These are phyloP conservation scores for Fusarium citri DNA, from an alignment of 2,329 filamentous ascomycete genomes.

Conservation along the genomic window DNA sequence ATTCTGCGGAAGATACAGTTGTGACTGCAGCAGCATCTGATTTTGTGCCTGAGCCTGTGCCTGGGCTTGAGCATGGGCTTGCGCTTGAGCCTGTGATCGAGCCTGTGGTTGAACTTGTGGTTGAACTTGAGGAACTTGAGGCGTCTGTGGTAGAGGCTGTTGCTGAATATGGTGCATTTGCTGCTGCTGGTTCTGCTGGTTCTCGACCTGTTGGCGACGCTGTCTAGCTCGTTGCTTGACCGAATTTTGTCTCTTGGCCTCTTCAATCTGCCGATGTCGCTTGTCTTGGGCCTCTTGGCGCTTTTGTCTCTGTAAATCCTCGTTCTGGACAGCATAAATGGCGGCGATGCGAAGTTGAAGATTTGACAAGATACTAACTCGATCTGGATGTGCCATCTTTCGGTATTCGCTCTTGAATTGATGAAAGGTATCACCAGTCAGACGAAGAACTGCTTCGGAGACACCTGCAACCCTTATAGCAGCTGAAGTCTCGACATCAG, in stretches of 20 bases:
- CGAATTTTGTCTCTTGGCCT: conserved; percentile 45
- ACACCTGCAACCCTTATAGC: conserved; percentile 56
- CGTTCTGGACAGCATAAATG: conserved; percentile 59
- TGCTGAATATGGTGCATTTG: conserved; percentile 44
- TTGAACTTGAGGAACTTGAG: conserved; percentile 27
- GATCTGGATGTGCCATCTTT: conserved; percentile 56
- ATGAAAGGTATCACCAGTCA: conserved; percentile 59
- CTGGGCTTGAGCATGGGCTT: conserved; percentile 45
- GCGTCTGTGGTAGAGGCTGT: conserved; percentile 40
- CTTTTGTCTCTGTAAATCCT: conserved; percentile 56
- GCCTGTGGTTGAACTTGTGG: conserved; percentile 20
- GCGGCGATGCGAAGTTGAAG: conserved; percentile 58
- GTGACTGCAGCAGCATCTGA: conserved; percentile 46
- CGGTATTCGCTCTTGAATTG: conserved; percentile 59
- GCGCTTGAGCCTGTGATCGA: conserved; percentile 38
- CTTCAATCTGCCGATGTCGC: conserved; percentile 54
- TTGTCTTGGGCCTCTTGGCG: conserved; percentile 54
- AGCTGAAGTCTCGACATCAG: conserved; percentile 53
- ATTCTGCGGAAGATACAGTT: conserved; percentile 46
- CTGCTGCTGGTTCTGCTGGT: conserved; percentile 44
- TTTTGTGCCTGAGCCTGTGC: conserved; percentile 41
- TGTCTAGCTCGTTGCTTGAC: conserved; percentile 43
- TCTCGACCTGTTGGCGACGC: conserved; percentile 42
- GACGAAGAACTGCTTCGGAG: conserved; percentile 52
- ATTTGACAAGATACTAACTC: conserved; percentile 54